These are phyloP conservation scores for Pleurotus sapidus DNA, from an alignment of 768 basidiomycete species.

Conservation along the genomic window DNA sequence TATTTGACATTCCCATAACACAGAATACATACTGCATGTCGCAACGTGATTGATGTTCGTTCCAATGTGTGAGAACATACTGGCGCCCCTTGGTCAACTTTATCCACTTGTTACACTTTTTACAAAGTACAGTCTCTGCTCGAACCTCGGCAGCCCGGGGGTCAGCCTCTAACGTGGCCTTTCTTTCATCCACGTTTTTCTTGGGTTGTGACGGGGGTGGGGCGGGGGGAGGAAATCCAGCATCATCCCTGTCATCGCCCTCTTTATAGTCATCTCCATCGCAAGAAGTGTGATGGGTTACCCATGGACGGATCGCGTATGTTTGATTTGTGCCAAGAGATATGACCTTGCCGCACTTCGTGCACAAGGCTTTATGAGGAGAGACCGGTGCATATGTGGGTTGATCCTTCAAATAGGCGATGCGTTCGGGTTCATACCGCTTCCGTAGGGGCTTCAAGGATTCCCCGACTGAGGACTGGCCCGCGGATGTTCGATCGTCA, in stretches of 20 bases:
- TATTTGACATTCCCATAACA: slow-evolving; percentile 9
- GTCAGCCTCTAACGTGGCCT: slow-evolving; percentile 52
- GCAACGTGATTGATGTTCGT: slow-evolving; percentile 47
- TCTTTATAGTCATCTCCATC: slow-evolving; percentile 35
- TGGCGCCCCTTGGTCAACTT: slow-evolving; percentile 36
- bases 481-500: slow-evolving; percentile 50
- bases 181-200: slow-evolving; percentile 42
- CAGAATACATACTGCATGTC: slow-evolving; percentile 33
- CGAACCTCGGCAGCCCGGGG: slow-evolving; percentile 47
- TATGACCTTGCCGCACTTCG: slow-evolving; percentile 53
- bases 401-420: slow-evolving; percentile 62
- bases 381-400: slow-evolving; percentile 55
- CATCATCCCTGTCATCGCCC: slow-evolving; percentile 17
- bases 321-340: slow-evolving; percentile 52
- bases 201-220: slow-evolving; percentile 9
- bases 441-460: slow-evolving; percentile 24
- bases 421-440: slow-evolving; percentile 60
- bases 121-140: slow-evolving; percentile 53
- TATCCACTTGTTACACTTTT: slow-evolving; percentile 64
- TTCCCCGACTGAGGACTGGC: slow-evolving; percentile 46
- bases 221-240: slow-evolving; percentile 24
- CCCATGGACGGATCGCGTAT: slow-evolving; percentile 62
- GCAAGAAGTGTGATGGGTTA: slow-evolving; percentile 59
- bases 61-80: slow-evolving; percentile 55
- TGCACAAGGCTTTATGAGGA: slow-evolving; percentile 56